phyloP scores from a whole-genome alignment of 306 rosid species.

The Cicer bijugum region DNA sequence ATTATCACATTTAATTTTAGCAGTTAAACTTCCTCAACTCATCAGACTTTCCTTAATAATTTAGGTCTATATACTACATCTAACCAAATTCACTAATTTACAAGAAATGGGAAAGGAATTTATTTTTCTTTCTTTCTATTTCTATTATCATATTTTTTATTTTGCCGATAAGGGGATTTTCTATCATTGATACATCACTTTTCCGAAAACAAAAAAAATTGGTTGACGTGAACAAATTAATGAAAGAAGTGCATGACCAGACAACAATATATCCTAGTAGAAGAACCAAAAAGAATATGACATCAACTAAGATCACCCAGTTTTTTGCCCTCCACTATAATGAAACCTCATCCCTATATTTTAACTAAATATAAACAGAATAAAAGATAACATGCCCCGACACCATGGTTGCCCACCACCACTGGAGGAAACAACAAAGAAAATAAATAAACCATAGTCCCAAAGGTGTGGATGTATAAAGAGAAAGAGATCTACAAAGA shows the following conservation, averaged over 20 bases:
- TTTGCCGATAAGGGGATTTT: neutral
- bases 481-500: constrained; percentile 20
- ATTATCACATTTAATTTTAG: constrained; percentile 18
- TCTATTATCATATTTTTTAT: neutral
- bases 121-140: constrained; percentile 8
- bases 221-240: neutral
- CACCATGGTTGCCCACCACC: constrained; percentile 12
- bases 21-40: constrained; percentile 6
- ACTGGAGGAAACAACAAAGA: constrained; percentile 19
- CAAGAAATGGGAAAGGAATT: constrained; percentile 28
- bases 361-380: neutral
- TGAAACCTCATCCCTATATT: constrained; percentile 11
- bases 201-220: neutral
- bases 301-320: neutral
- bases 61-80: constrained; percentile 5
- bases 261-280: neutral
- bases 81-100: constrained; percentile 22
- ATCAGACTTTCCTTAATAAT: constrained; percentile 7
- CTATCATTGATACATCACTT: neutral
- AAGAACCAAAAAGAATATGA: constrained; percentile 7
- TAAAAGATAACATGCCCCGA: constrained; percentile 6
- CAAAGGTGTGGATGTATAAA: constrained; percentile 20
- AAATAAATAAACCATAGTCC: neutral
- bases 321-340: constrained; percentile 20
- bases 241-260: constrained; percentile 10